phyloP scores from a whole-genome alignment of 2,329 filamentous ascomycete genomes.

The Cercospora canescens region DNA sequence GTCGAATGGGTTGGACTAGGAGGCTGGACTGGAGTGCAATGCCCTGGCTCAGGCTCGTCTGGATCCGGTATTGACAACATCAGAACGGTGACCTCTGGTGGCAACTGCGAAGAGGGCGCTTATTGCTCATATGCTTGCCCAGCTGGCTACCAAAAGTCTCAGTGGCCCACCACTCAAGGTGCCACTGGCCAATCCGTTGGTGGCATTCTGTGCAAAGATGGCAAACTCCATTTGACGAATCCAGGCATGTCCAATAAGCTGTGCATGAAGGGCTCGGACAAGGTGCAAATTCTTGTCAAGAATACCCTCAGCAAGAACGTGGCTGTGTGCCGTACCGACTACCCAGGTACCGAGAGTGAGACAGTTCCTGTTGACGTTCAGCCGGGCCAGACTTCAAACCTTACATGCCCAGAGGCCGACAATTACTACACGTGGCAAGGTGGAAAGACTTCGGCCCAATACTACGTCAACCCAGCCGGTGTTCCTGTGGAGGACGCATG shows the following conservation, averaged over 20 bases:
- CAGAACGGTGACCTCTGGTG: conserved; percentile 65
- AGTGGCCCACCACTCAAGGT: conserved; percentile 83
- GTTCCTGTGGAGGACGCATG: conserved; percentile 68
- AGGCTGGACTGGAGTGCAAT: conserved; percentile 81
- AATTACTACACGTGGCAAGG: conserved; percentile 78
- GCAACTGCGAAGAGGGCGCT: conserved; percentile 60
- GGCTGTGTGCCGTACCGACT: conserved; percentile 90
- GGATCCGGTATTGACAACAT: conserved; percentile 53
- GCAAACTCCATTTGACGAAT: conserved; percentile 78
- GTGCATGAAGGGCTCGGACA: conserved; percentile 70
- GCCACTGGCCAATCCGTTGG: conserved; percentile 80
- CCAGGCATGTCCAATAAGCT: conserved; percentile 63
- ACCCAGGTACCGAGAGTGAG: conserved; percentile 89
- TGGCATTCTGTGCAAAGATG: conserved; percentile 77
- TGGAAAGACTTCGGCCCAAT: conserved; percentile 81
- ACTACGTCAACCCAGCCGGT: conserved; percentile 90
- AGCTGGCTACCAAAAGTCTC: conserved; percentile 86
- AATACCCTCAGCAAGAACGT: conserved; percentile 71
- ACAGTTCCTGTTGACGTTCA: conserved; percentile 70
- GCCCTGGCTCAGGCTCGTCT: conserved; percentile 30
- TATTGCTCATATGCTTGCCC: conserved; percentile 95
- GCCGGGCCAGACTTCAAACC: conserved; percentile 57
- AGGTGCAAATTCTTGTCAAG: conserved; percentile 64
- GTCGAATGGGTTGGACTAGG: conserved; percentile 67
- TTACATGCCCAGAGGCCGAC: conserved; percentile 74